These are phyloP conservation scores for Oryza officinalis DNA, from an alignment of 176 grass and related monocot species.

Conservation along the genomic window DNA sequence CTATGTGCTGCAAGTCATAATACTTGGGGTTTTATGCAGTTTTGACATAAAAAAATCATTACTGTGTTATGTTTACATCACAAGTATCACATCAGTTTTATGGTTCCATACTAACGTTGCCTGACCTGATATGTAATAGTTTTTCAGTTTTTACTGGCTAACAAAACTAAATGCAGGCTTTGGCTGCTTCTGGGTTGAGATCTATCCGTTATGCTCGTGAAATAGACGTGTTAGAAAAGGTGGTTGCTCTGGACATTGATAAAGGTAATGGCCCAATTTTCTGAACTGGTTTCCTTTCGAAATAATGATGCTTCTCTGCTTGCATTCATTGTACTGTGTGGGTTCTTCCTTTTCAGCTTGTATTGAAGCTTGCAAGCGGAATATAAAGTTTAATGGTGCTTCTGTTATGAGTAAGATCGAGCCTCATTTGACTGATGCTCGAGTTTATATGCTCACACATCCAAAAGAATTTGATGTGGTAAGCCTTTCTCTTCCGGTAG, in stretches of 20 bases:
- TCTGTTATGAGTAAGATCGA: constrained; percentile 74
- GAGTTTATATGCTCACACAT: constrained; percentile 97
- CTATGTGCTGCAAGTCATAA: not conserved
- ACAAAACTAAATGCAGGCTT: constrained; percentile 61
- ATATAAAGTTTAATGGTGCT: constrained; percentile 88
- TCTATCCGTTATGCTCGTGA: constrained; percentile 86
- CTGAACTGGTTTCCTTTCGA: constrained; percentile 13
- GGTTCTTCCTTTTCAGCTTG: constrained; percentile 63
- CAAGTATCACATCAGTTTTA: constrained; percentile 1
- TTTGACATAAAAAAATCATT: not conserved
- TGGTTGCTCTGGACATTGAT: constrained; percentile 91
- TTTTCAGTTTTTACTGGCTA: constrained; percentile 31
- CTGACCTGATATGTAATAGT: constrained; percentile 9
- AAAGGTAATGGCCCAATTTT: constrained; percentile 55
- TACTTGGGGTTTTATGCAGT: not conserved
- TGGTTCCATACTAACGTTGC: constrained; percentile 3
- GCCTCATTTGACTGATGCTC: constrained; percentile 91
- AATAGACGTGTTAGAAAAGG: constrained; percentile 71
- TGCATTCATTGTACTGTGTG: constrained; percentile 19
- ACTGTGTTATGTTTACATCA: not conserved
- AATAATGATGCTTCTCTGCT: not conserved
- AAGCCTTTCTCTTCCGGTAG: constrained; percentile 3
- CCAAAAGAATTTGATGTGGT: constrained; percentile 99
- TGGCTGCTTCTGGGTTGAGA: constrained; percentile 91
- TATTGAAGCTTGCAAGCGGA: constrained; percentile 85